Percentiles rank a stretch among this genome's conserved stretches.
phyloP scores from a whole-genome alignment of 2,329 filamentous ascomycete species.

The Fusarium chaquense region DNA sequence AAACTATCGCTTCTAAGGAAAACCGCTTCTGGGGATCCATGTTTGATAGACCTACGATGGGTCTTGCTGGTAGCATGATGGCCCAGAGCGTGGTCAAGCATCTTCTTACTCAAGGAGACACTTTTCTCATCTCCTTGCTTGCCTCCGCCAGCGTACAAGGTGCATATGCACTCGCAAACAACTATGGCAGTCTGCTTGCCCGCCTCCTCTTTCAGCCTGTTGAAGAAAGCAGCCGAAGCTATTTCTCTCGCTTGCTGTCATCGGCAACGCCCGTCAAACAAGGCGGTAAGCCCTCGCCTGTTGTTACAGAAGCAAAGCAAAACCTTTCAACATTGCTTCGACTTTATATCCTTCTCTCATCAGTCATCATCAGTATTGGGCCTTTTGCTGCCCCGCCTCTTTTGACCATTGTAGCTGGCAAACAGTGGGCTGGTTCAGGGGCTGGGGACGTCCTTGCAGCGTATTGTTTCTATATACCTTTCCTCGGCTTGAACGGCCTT shows the following conservation, averaged over 20 bases:
- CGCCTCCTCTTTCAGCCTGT: slow-evolving; percentile 93
- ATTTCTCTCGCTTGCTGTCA: slow-evolving; percentile 84
- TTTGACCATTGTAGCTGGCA: slow-evolving; percentile 80
- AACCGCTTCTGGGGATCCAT: slow-evolving; percentile 65
- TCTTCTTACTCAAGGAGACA: slow-evolving; percentile 92
- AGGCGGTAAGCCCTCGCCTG: slow-evolving; percentile 43
- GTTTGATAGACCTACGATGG: slow-evolving; percentile 78
- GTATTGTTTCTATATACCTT: slow-evolving; percentile 94
- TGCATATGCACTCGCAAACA: slow-evolving; percentile 91
- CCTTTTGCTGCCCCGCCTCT: slow-evolving; percentile 80
- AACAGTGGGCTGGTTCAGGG: slow-evolving; percentile 78
- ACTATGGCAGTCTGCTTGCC: slow-evolving; percentile 91
- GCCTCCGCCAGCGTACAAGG: slow-evolving; percentile 86
- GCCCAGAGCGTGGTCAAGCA: slow-evolving; percentile 92
- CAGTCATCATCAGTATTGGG: slow-evolving; percentile 76
- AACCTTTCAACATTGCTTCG: slow-evolving; percentile 75
- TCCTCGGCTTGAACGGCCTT: slow-evolving; percentile 91
- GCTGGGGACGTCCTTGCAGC: slow-evolving; percentile 79
- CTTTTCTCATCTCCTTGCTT: slow-evolving; percentile 83
- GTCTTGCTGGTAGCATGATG: slow-evolving; percentile 84
- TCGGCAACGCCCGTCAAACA: slow-evolving; percentile 40
- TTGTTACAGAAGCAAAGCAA: slow-evolving; percentile 57
- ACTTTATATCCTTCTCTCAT: slow-evolving; percentile 79
- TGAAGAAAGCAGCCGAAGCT: slow-evolving; percentile 90
- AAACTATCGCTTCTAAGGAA: slow-evolving; percentile 48